These are phyloP conservation scores for Alternaria sp. DNA, from an alignment of 2,329 filamentous ascomycete species.

Conservation along the genomic window DNA sequence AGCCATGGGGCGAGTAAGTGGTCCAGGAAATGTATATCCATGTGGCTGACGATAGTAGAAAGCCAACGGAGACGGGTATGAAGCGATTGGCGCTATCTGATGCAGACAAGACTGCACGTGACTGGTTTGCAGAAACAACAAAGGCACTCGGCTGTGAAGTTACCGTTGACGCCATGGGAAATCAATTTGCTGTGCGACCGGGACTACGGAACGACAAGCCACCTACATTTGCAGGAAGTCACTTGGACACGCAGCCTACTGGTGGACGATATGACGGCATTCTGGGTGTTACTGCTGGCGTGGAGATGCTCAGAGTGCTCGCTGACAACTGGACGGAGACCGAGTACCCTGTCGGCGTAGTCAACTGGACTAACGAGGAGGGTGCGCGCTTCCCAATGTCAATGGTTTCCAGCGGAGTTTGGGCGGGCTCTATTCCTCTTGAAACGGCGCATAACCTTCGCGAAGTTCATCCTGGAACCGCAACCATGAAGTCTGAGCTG, in stretches of 20 bases:
- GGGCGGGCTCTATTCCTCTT: slow-evolving; percentile 71
- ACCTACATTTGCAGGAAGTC: slow-evolving; percentile 73
- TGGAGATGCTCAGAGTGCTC: slow-evolving; percentile 74
- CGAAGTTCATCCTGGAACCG: slow-evolving; percentile 66
- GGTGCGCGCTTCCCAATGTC: slow-evolving; percentile 79
- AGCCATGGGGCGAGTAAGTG: slow-evolving; percentile 69
- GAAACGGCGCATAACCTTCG: slow-evolving; percentile 65
- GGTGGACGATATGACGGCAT: slow-evolving; percentile 80
- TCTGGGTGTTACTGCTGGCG: slow-evolving; percentile 72
- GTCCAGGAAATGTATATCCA: neutral
- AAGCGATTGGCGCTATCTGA: slow-evolving; percentile 74
- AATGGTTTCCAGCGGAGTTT: slow-evolving; percentile 78
- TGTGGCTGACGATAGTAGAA: slow-evolving; percentile 41
- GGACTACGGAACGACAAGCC: slow-evolving; percentile 63
- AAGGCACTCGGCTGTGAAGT: slow-evolving; percentile 69
- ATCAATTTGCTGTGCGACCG: slow-evolving; percentile 75
- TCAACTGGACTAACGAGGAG: slow-evolving; percentile 86
- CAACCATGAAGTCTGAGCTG: slow-evolving; percentile 72
- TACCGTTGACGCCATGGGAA: slow-evolving; percentile 77
- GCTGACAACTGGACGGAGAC: slow-evolving; percentile 72
- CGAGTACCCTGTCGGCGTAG: slow-evolving; percentile 72
- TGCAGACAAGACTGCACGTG: slow-evolving; percentile 71
- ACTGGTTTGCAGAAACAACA: slow-evolving; percentile 75
- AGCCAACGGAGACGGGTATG: slow-evolving; percentile 74
- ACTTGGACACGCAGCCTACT: slow-evolving; percentile 63